These are phyloP conservation scores for Blastocystis sp. DNA, from an alignment of 352 stramenopile genomes.

Conservation along the genomic window DNA sequence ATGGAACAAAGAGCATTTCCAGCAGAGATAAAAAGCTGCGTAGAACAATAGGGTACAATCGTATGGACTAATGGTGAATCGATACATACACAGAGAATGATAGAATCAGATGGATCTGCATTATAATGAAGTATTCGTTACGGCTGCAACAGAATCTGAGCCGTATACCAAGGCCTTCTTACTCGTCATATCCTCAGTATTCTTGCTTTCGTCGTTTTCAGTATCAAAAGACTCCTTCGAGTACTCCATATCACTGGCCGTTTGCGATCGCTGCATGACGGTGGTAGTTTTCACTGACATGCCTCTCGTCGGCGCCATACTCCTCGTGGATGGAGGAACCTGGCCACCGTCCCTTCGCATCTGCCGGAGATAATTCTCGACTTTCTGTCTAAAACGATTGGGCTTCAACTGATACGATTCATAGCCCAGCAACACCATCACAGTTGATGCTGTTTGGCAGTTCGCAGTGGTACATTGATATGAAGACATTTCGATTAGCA, in stretches of 20 bases:
- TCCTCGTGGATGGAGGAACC: slow-evolving; percentile 9
- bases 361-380: slow-evolving; percentile 21
- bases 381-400: not conserved
- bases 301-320: too few species aligned
- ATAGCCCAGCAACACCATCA: not conserved
- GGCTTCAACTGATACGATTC: not conserved
- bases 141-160: too few species aligned
- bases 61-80: not conserved
- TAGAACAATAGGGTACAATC: not conserved
- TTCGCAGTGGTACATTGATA: slow-evolving; percentile 3
- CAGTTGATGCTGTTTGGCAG: not conserved
- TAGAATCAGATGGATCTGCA: too few species aligned
- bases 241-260: too few species aligned
- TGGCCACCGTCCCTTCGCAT: not conserved
- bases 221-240: too few species aligned
- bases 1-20: not conserved
- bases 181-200: too few species aligned
- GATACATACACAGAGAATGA: not conserved
- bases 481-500: slow-evolving; percentile 10
- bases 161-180: too few species aligned
- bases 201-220: too few species aligned
- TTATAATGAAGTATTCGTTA: too few species aligned
- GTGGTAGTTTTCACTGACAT: too few species aligned
- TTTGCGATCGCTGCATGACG: too few species aligned
- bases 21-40: not conserved